Base-by-base conservation (phyloP, 2,329 filamentous ascomycete species). In the Seiridium cupressi region DNA sequence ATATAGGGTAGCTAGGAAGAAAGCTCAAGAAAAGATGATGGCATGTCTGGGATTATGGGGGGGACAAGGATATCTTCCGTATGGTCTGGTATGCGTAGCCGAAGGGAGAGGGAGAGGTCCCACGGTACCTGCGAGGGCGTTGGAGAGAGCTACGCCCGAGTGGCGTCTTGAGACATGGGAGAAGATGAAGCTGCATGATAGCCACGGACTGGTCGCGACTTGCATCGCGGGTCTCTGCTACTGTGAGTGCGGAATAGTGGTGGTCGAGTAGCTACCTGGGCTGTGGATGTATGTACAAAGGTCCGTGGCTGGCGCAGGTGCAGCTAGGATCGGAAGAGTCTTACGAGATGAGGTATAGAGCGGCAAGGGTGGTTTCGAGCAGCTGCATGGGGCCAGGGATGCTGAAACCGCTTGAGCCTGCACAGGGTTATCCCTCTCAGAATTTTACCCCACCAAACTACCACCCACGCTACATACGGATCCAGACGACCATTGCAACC, bases 341-440 rank as follows among this genome's bases (percentile, higher is more conserved):
- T 35, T 69, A 60, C 69, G 59, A 61, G 59, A 68, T 67, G 64
- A 56, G 61, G 68, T 63, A 67, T 70, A 71, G 68, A 60, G 60
- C 54, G 54, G 54, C 59, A 58, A 36, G 49, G 59, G 56, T 65
- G 64, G 64, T 63, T 64, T 62, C 67, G 18, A 68, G 64, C 66
- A 67, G 65, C 64, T 70, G 71, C 70, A 67, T 64, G 65, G 65
- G 67, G 60, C 35, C 69, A 70, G 63, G 70, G 69, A 61, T 64
- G 57, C 57, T 70, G 70, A 70, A 73, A 73, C 71, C 65, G 66
- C 65, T 68, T 66, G 66, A 66, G 65, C 64, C 58, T 63, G 59
- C 58, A 63, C 62, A 68, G 64, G 69, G 66, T 61, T 51, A 32
- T 46, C 36, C 36, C 57, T 64, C 62, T 58, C 47, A 49, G 26